These are phyloP conservation scores for Trichothecium roseum DNA, from an alignment of 2,329 filamentous ascomycete species.

Conservation along the genomic window DNA sequence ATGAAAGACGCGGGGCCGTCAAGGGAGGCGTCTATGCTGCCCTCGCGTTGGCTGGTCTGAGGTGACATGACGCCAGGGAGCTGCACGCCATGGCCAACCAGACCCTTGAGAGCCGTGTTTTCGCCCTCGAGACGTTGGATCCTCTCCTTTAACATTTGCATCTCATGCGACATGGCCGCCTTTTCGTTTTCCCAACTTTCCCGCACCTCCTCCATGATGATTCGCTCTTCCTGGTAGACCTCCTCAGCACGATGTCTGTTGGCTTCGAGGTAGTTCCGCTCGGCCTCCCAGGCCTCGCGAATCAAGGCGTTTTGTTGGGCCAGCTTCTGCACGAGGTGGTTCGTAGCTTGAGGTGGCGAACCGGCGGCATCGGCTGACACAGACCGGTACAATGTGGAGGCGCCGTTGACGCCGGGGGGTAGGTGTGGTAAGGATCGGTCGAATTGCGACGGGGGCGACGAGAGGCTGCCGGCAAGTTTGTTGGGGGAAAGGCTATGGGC, in stretches of 20 bases:
- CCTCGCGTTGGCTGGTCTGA: slow-evolving; percentile 14
- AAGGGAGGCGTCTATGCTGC: slow-evolving; percentile 12
- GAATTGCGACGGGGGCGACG: too few relatives aligned
- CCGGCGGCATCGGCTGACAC: neutral
- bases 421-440: too few relatives aligned
- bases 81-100: slow-evolving; percentile 17
- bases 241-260: slow-evolving; percentile 42
- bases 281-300: slow-evolving; percentile 41
- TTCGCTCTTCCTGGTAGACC: slow-evolving; percentile 44
- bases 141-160: slow-evolving; percentile 29
- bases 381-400: neutral
- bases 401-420: too few relatives aligned
- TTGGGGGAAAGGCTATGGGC: too few relatives aligned
- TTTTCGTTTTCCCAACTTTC: slow-evolving; percentile 36
- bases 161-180: slow-evolving; percentile 26
- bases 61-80: slow-evolving; percentile 19
- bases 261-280: slow-evolving; percentile 42
- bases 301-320: slow-evolving; percentile 31
- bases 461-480: too few relatives aligned
- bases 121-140: slow-evolving; percentile 24
- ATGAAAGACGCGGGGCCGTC: neutral
- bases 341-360: neutral
- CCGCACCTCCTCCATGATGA: slow-evolving; percentile 41
- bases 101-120: slow-evolving; percentile 21
- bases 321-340: slow-evolving; percentile 25